Evolutionary conservation across 139 green algal genomes (phyloP).

Genomic region (Pleodorina starrii): DNA sequence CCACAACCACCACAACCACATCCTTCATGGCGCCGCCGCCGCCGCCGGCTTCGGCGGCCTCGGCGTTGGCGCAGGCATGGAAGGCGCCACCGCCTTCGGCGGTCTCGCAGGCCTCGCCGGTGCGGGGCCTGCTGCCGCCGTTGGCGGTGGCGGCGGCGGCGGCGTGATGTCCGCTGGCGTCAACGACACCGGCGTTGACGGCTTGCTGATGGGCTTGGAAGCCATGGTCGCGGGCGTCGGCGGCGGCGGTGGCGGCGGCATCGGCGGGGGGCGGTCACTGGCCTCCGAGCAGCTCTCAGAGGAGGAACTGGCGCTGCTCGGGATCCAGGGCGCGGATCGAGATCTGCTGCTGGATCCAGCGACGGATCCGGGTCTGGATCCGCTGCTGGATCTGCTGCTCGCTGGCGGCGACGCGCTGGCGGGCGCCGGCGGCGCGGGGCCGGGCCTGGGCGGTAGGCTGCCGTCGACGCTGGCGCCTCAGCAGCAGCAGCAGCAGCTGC

Average conservation of each 20-base stretch:
- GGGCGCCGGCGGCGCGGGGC: neutral
- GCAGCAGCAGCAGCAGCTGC: too few species aligned
- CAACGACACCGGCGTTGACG: neutral
- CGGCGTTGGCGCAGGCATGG: neutral
- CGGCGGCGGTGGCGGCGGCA: neutral
- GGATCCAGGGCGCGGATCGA: conserved; percentile 31
- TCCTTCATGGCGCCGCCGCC: neutral
- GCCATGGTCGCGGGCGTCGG: neutral
- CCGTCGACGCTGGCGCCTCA: too few species aligned
- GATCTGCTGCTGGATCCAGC: conserved; percentile 31
- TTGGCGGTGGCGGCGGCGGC: neutral
- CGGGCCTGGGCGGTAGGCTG: too few species aligned
- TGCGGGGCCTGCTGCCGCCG: neutral
- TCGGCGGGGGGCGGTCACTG: neutral
- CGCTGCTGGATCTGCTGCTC: conserved; percentile 29
- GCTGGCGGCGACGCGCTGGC: neutral
- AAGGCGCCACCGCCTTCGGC: too few species aligned
- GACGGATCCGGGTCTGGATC: neutral
- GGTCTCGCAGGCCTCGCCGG: too few species aligned
- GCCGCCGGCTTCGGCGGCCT: neutral
- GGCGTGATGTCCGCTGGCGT: neutral
- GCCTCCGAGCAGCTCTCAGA: conserved; percentile 9
- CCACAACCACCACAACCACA: neutral
- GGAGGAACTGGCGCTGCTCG: conserved; percentile 45
- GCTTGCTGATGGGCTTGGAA: neutral